phyloP scores from a whole-genome alignment of 31 red algal genomes.

The Asparagopsis taxiformis region DNA sequence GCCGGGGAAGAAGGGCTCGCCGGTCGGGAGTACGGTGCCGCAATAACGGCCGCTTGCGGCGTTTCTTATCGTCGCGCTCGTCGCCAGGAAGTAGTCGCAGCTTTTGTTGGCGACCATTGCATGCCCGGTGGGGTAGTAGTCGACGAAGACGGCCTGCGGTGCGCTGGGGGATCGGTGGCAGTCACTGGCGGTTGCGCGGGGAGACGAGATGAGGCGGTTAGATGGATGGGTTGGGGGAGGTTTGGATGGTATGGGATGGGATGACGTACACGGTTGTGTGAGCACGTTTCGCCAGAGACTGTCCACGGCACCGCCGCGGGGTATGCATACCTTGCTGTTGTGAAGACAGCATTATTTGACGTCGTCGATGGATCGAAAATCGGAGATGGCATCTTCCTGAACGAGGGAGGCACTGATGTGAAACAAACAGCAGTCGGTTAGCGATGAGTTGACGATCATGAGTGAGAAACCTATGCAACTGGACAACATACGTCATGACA shows the following conservation, averaged over 20 bases:
- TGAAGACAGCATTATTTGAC: background rate
- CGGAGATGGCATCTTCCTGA: background rate
- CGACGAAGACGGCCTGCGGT: background rate
- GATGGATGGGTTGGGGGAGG: too few species aligned
- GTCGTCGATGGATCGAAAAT: background rate
- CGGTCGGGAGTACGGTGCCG: background rate
- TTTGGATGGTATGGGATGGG: too few species aligned
- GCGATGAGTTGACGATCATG: background rate
- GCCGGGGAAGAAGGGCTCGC: background rate
- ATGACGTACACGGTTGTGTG: background rate
- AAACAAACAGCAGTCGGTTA: background rate
- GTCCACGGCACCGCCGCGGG: background rate
- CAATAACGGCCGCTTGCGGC: background rate
- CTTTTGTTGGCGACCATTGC: background rate
- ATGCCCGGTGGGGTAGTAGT: background rate
- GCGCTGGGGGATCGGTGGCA: too few species aligned
- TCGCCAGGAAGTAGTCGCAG: background rate
- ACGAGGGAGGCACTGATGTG: background rate
- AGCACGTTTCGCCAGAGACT: background rate
- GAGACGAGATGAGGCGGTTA: too few species aligned
- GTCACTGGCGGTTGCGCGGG: too few species aligned
- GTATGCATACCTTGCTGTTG: background rate
- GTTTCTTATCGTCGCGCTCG: background rate
- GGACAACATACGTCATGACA: conserved; percentile 6
- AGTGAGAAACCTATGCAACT: background rate